Conservation (phyloP, 306 rosid genomes). For the Quercus robur region DNA sequence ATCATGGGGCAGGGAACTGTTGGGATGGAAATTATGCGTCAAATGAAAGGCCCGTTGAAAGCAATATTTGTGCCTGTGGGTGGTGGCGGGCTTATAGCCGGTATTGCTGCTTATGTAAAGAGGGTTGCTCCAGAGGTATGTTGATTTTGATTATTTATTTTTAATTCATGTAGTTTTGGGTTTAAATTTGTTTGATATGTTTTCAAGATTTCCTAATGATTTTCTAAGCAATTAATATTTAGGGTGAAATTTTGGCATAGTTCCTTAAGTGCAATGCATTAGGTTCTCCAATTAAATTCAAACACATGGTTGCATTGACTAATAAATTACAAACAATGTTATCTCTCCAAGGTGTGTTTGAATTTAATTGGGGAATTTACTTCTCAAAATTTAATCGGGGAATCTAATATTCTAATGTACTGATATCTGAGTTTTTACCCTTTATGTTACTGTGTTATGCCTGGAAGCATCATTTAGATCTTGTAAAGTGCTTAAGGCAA, state of each 20-base stretch:
- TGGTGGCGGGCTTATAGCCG: conserved; percentile 97
- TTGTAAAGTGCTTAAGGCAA: background rate
- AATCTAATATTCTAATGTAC: no score
- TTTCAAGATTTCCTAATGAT: background rate
- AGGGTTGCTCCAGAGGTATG: conserved; percentile 85
- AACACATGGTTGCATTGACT: no score
- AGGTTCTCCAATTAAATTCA: no score
- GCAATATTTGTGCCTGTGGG: conserved; percentile 98
- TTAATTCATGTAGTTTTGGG: background rate
- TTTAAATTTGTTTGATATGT: background rate
- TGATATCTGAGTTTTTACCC: no score
- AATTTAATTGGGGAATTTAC: no score
- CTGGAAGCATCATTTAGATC: background rate
- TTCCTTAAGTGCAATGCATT: no score
- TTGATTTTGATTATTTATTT: background rate
- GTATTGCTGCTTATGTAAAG: conserved; percentile 95
- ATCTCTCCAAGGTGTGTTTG: no score
- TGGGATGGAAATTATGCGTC: conserved; percentile 93
- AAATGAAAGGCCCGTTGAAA: conserved; percentile 55
- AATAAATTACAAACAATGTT: no score
- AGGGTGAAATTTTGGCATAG: no score
- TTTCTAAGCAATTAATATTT: background rate
- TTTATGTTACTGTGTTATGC: background rate
- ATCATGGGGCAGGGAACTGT: conserved; percentile 92
- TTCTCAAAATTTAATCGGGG: no score